A percentile compares a stretch with the other conserved stretches of the same genome.
Evolutionary conservation across 2,329 filamentous ascomycete species (phyloP).

Genomic region (Rugonectria rugulosa): DNA sequence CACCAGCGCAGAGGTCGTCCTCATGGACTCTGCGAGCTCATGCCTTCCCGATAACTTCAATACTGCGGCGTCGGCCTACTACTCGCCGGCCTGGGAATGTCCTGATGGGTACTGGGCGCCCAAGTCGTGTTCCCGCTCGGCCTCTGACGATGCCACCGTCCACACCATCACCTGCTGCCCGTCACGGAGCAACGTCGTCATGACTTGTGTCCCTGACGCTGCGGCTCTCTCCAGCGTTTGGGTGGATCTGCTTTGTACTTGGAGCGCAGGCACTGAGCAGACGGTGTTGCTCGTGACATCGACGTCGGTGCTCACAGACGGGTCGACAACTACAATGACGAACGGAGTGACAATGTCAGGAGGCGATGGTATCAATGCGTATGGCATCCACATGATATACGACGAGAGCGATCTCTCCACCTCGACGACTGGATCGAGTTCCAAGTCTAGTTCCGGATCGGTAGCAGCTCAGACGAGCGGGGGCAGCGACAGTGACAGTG

Average conservation of each 20-base stretch:
- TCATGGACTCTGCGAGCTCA: constrained; percentile 36
- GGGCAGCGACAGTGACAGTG: background rate
- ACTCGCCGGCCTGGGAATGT: constrained; percentile 43
- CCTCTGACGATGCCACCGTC: constrained; percentile 31
- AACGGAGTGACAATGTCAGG: constrained; percentile 28
- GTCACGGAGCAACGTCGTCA: constrained; percentile 30
- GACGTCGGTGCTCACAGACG: constrained; percentile 24
- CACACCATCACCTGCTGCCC: constrained; percentile 49
- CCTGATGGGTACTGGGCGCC: constrained; percentile 41
- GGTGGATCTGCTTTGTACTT: constrained; percentile 44
- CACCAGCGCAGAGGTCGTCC: constrained; percentile 22
- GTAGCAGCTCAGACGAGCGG: constrained; percentile 3
- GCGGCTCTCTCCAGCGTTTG: constrained; percentile 31
- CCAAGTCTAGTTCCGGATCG: background rate
- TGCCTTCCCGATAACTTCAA: constrained; percentile 43
- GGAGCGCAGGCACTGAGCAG: constrained; percentile 38
- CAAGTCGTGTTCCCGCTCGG: constrained; percentile 37
- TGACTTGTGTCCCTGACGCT: constrained; percentile 42
- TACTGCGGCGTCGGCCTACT: constrained; percentile 37
- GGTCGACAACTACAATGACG: constrained; percentile 32
- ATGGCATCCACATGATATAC: constrained; percentile 46
- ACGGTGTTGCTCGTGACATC: constrained; percentile 38
- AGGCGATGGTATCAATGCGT: constrained; percentile 43
- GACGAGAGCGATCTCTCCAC: constrained; percentile 38
- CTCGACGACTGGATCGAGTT: constrained; percentile 15